Evolutionary conservation across 2,329 filamentous ascomycete species (phyloP).

Genomic region (Aspergillus sp.): DNA sequence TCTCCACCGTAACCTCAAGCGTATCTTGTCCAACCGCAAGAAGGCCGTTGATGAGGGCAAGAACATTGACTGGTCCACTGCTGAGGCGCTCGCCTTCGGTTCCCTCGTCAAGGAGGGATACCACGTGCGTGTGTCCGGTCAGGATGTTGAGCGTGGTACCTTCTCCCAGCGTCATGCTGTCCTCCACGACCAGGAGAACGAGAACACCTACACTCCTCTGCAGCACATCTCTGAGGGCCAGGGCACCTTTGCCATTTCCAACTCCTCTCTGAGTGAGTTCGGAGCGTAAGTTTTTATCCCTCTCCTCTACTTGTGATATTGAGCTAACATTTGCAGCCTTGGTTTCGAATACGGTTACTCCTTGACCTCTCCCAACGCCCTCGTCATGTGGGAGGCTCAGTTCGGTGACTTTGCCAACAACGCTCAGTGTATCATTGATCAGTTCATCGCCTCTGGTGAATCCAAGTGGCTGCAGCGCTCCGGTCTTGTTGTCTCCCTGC

Average conservation of each 20-base stretch:
- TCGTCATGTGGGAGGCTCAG: conserved; percentile 99
- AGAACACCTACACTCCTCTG: conserved; percentile 88
- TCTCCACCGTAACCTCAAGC: conserved; percentile 92
- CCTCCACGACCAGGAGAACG: conserved; percentile 94
- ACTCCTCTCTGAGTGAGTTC: conserved; percentile 80
- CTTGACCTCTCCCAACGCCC: conserved; percentile 88
- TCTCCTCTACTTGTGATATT: not conserved
- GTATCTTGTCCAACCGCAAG: conserved; percentile 82
- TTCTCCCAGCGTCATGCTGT: conserved; percentile 98
- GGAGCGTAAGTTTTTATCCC: conserved; percentile 51
- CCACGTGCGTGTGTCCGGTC: conserved; percentile 94
- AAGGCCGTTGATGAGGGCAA: conserved; percentile 91
- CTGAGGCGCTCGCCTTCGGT: conserved; percentile 92
- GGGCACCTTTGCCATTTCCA: conserved; percentile 92
- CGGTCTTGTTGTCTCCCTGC: conserved; percentile 91
- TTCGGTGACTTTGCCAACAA: conserved; percentile 99
- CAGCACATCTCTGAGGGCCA: conserved; percentile 88
- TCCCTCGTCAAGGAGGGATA: conserved; percentile 88
- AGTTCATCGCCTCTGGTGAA: conserved; percentile 97
- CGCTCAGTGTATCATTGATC: conserved; percentile 97
- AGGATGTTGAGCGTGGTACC: conserved; percentile 98
- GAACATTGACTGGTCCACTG: conserved; percentile 96
- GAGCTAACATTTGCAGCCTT: conserved; percentile 64
- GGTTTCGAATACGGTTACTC: conserved; percentile 99
- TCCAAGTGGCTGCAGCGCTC: conserved; percentile 98